phyloP scores from a whole-genome alignment of 2,329 filamentous ascomycete genomes.

The Elsinoe arachidis region DNA sequence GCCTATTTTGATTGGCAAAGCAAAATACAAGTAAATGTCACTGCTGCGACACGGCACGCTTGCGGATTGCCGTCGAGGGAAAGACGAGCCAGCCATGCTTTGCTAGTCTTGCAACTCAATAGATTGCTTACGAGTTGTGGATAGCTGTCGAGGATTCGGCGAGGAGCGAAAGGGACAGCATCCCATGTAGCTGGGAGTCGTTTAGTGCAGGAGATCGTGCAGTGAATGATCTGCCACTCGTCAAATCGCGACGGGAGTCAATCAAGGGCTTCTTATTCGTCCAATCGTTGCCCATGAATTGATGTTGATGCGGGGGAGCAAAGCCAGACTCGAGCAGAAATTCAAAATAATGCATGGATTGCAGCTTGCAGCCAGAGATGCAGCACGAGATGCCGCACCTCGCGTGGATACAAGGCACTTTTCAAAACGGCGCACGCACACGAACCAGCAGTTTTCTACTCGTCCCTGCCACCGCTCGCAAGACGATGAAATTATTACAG shows the following conservation, averaged over 20 bases:
- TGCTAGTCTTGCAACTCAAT: background rate
- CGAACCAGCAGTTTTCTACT: conserved; percentile 8
- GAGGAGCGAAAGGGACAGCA: no score
- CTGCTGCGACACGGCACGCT: conserved; percentile 4
- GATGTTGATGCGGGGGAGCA: background rate
- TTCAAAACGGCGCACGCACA: background rate
- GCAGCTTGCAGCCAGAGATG: background rate
- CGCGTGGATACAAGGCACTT: background rate
- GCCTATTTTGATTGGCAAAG: conserved; percentile 1
- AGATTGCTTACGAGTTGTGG: background rate
- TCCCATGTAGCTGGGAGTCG: background rate
- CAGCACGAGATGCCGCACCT: background rate
- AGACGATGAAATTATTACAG: background rate
- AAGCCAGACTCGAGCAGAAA: background rate
- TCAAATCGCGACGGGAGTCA: background rate
- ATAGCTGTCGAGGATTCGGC: background rate
- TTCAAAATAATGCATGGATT: background rate
- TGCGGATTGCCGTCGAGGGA: conserved; percentile 3
- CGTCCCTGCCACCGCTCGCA: background rate
- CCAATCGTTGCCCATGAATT: background rate
- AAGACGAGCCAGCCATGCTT: background rate
- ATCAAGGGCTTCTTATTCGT: background rate
- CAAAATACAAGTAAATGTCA: background rate
- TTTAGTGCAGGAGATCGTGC: background rate
- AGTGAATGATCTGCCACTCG: background rate